phyloP scores from a whole-genome alignment of 2,329 filamentous ascomycete genomes.

The Talaromyces sp. region DNA sequence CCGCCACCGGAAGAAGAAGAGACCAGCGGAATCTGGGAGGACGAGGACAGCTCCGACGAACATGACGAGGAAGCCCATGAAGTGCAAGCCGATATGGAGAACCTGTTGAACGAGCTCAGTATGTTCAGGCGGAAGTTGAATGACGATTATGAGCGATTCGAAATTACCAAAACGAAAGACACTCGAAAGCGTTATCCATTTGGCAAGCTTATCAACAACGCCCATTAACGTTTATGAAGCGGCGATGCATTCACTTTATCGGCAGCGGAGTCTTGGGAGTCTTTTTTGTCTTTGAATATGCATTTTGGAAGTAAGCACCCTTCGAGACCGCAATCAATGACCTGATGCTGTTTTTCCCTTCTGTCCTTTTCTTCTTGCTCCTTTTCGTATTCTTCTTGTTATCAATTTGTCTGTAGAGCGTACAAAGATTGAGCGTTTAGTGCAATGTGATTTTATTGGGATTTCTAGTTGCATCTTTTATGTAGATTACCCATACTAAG shows the following conservation, averaged over 20 bases:
- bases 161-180: conserved; percentile 26
- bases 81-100: conserved; percentile 81
- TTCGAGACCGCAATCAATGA: background rate
- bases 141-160: conserved; percentile 61
- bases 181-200: conserved; percentile 33
- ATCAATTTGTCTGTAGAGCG: background rate
- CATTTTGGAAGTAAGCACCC: conserved; percentile 6
- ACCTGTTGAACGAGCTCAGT: conserved; percentile 74
- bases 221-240: conserved; percentile 19
- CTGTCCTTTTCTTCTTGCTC: background rate
- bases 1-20: conserved; percentile 26
- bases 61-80: conserved; percentile 53
- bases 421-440: conserved; percentile 11
- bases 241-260: background rate
- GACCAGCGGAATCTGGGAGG: conserved; percentile 44
- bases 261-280: conserved; percentile 2
- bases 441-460: background rate
- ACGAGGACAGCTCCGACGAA: conserved; percentile 44
- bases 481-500: background rate
- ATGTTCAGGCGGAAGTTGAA: conserved; percentile 82
- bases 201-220: conserved; percentile 32
- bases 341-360: background rate
- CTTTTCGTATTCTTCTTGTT: conserved; percentile 8
- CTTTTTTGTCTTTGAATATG: background rate
- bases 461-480: background rate